A percentile compares a stretch with the other conserved stretches of the same genome.
phyloP scores from a whole-genome alignment of 2,329 filamentous ascomycete genomes.

The Cladosporium halotolerans region DNA sequence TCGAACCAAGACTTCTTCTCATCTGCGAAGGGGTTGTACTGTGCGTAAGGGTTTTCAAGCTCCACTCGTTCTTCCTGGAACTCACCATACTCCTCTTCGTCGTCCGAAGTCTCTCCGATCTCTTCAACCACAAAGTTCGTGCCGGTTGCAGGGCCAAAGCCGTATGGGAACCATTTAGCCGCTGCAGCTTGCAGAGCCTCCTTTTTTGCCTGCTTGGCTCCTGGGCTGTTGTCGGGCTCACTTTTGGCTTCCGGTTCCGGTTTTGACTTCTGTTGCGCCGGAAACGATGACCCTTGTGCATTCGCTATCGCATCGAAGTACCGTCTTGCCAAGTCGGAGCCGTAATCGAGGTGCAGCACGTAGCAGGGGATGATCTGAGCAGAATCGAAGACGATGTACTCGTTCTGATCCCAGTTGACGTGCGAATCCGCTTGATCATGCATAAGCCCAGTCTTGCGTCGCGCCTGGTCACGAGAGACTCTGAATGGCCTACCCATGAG shows the following conservation, averaged over 20 bases:
- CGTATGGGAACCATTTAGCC: slow-evolving; percentile 44
- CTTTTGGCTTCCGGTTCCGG: too few relatives aligned
- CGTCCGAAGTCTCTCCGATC: slow-evolving; percentile 33
- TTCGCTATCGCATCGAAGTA: slow-evolving; percentile 21
- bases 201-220: slow-evolving; percentile 34
- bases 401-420: slow-evolving; percentile 32
- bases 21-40: not conserved
- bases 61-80: slow-evolving; percentile 13
- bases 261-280: too few relatives aligned
- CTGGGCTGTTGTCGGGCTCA: slow-evolving; percentile 22
- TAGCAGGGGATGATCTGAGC: slow-evolving; percentile 42
- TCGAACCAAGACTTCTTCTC: slow-evolving; percentile 17
- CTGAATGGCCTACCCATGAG: slow-evolving; percentile 39
- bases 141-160: slow-evolving; percentile 40
- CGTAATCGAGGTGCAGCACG: slow-evolving; percentile 42
- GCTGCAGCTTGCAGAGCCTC: slow-evolving; percentile 37
- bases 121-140: slow-evolving; percentile 42
- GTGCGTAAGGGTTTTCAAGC: slow-evolving; percentile 3
- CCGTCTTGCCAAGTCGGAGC: slow-evolving; percentile 26
- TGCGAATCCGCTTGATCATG: too few relatives aligned
- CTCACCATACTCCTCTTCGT: slow-evolving; percentile 11
- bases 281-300: slow-evolving; percentile 5
- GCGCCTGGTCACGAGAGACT: slow-evolving; percentile 21
- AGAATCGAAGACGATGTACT: slow-evolving; percentile 42
- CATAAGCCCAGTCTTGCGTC: too few relatives aligned